Conservation (phyloP, 2,329 filamentous ascomycete genomes). For the Akanthomyces muscarius region DNA sequence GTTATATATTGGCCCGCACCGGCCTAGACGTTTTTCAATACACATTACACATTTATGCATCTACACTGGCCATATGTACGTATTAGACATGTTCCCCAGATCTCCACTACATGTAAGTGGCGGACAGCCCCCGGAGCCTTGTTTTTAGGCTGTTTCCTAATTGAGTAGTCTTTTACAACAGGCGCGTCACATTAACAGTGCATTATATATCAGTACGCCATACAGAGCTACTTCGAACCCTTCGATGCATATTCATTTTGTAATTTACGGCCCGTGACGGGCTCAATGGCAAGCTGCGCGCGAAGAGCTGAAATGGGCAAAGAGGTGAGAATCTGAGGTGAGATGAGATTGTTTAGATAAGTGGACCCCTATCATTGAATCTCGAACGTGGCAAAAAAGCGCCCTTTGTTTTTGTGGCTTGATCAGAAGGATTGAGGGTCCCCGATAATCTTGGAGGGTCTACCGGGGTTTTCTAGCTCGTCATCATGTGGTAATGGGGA, state of each 20-base stretch:
- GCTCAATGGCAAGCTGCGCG: not conserved
- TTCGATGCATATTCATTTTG: no score
- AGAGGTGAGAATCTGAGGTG: slow-evolving; percentile 1
- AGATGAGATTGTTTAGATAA: not conserved
- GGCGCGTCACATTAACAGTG: not conserved
- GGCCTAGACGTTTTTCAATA: not conserved
- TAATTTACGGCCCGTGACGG: no score
- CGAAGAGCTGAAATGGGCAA: not conserved
- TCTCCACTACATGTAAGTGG: not conserved
- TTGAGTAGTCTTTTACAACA: not conserved
- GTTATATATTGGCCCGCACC: slow-evolving; percentile 1
- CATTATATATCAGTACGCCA: no score
- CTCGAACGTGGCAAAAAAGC: not conserved
- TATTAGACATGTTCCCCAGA: not conserved
- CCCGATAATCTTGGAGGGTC: not conserved
- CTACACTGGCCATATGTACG: not conserved
- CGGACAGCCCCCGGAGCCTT: not conserved
- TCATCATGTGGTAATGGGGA: no score
- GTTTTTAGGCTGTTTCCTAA: slow-evolving; percentile 8
- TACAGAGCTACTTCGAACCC: no score
- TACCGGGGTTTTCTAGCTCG: not conserved
- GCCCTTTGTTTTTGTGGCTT: not conserved
- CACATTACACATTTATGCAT: not conserved
- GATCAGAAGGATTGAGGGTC: not conserved
- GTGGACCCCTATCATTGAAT: not conserved